Percentiles rank a stretch among this genome's conserved stretches.
Evolutionary conservation across 2,329 filamentous ascomycete genomes (phyloP).

Genomic region (Aspergillus spinulosporus): DNA sequence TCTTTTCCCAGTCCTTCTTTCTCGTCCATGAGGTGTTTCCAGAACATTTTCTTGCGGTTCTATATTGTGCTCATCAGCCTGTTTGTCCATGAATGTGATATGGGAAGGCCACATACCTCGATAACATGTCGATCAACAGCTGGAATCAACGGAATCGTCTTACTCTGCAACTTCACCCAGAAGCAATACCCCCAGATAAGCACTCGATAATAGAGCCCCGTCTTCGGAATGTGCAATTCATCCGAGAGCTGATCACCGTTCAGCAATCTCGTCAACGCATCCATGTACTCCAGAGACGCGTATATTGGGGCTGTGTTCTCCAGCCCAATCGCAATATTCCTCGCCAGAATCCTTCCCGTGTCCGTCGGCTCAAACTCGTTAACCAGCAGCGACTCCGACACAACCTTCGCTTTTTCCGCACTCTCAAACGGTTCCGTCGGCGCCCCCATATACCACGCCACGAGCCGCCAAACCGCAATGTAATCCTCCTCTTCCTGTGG

Average conservation of each 20-base stretch:
- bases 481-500: constrained; percentile 66
- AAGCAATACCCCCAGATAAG: constrained; percentile 65
- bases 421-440: constrained; percentile 63
- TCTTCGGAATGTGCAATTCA: constrained; percentile 58
- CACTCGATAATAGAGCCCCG: constrained; percentile 58
- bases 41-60: constrained; percentile 54
- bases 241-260: constrained; percentile 65
- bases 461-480: constrained; percentile 72
- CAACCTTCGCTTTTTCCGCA: constrained; percentile 55
- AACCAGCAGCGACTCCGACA: constrained; percentile 66
- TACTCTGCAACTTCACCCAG: constrained; percentile 31
- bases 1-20: constrained; percentile 64
- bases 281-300: constrained; percentile 64
- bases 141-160: constrained; percentile 33
- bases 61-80: background rate
- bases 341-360: constrained; percentile 64
- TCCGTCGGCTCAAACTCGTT: constrained; percentile 66
- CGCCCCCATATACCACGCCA: constrained; percentile 69
- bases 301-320: constrained; percentile 65
- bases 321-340: constrained; percentile 70
- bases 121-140: constrained; percentile 55
- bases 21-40: constrained; percentile 60
- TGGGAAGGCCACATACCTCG: constrained; percentile 32
- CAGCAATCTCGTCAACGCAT: constrained; percentile 66
- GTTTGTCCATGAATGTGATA: background rate